Percentiles rank a stretch among this genome's conserved stretches.
Conservation (phyloP, 1,284 basidiomycete genomes). For the Exobasidium cylindrosporum region DNA sequence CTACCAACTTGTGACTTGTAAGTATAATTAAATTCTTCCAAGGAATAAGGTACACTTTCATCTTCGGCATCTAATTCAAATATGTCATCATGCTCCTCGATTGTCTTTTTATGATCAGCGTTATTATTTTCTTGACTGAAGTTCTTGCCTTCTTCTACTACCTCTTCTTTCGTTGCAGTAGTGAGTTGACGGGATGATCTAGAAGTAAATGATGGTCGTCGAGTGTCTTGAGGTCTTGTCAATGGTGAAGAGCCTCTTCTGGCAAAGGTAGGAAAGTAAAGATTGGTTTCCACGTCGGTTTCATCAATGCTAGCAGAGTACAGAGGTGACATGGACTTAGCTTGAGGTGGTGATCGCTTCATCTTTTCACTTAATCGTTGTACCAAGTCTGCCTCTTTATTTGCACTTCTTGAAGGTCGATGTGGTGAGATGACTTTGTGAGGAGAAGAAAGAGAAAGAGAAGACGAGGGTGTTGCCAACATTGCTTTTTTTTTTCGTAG, state of each 20-base stretch:
- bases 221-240: background rate
- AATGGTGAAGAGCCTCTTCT: background rate
- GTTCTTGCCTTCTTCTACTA: background rate
- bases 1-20: background rate
- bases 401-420: too few species aligned
- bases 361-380: too few species aligned
- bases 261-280: constrained; percentile 10
- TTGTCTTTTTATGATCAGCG: background rate
- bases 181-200: background rate
- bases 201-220: background rate
- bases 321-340: too few species aligned
- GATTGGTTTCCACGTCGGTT: background rate
- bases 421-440: too few species aligned
- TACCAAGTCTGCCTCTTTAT: too few species aligned
- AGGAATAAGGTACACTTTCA: background rate
- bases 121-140: background rate
- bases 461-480: too few species aligned
- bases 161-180: background rate
- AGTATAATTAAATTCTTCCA: background rate
- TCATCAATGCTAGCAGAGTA: too few species aligned
- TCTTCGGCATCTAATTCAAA: background rate
- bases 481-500: too few species aligned
- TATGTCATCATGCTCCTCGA: background rate
- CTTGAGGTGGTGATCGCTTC: too few species aligned
- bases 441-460: too few species aligned